Conservation (phyloP, 179 eudicot genomes). For the Drosera spatulata region DNA sequence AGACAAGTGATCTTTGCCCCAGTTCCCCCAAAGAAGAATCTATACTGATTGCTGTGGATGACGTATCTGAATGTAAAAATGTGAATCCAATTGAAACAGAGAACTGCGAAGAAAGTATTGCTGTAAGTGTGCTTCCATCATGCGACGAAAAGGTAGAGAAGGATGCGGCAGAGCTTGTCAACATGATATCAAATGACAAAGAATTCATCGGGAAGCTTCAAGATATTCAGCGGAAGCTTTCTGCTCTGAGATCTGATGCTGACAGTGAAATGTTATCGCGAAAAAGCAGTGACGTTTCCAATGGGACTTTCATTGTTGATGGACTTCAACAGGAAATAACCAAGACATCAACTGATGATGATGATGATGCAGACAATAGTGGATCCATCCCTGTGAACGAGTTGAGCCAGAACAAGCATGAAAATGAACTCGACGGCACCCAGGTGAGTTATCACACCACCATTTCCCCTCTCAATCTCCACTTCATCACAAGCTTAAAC, state of each 20-base stretch:
- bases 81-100: constrained; percentile 4
- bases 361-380: constrained; percentile 1
- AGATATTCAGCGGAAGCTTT: constrained; percentile 20
- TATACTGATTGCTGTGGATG: constrained; percentile 9
- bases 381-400: constrained; percentile 12
- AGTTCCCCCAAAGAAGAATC: constrained; percentile 6
- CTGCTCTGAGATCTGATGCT: constrained; percentile 8
- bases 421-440: constrained; percentile 13
- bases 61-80: constrained; percentile 9
- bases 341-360: constrained; percentile 8
- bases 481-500: too few relatives aligned
- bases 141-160: constrained; percentile 12
- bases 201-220: constrained; percentile 12
- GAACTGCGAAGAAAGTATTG: too few relatives aligned
- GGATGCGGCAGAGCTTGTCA: constrained; percentile 15
- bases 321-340: constrained; percentile 12
- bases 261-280: constrained; percentile 7
- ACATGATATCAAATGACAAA: constrained; percentile 2
- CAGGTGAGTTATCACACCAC: constrained; percentile 13
- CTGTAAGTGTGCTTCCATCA: constrained; percentile 2
- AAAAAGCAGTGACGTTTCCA: constrained; percentile 6
- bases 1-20: constrained; percentile 1
- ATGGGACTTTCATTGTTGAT: constrained; percentile 5
- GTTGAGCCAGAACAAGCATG: constrained; percentile 6
- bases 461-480: background rate